phyloP scores from a whole-genome alignment of 345 rosid genomes.

The Linum tenue region DNA sequence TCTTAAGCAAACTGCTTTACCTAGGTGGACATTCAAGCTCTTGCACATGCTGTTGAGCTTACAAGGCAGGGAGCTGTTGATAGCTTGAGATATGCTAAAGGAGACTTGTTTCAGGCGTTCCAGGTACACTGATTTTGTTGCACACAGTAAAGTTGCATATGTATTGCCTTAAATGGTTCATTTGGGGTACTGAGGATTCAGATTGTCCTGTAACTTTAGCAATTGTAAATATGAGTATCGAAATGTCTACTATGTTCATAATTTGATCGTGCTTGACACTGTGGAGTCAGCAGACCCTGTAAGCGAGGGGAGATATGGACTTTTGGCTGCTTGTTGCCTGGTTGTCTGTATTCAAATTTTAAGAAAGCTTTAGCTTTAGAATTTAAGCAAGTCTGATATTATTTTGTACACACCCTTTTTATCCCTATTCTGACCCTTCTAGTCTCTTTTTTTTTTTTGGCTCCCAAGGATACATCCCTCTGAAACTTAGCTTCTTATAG shows the following conservation, averaged over 20 bases:
- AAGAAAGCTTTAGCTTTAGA: background rate
- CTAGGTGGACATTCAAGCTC: constrained; percentile 94
- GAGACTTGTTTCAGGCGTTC: constrained; percentile 86
- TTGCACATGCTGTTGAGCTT: constrained; percentile 92
- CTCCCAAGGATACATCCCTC: too few relatives aligned
- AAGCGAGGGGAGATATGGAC: background rate
- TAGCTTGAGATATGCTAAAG: constrained; percentile 88
- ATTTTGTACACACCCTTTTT: background rate
- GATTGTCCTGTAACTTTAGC: too few relatives aligned
- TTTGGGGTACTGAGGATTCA: too few relatives aligned
- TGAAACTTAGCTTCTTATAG: too few relatives aligned
- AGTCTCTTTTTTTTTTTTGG: background rate
- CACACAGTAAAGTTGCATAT: background rate
- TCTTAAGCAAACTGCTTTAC: background rate
- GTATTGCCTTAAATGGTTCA: background rate
- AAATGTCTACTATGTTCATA: too few relatives aligned
- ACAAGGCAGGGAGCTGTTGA: constrained; percentile 95
- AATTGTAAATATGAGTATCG: too few relatives aligned
- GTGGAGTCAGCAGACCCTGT: background rate
- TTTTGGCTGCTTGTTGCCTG: background rate
- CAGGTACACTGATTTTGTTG: constrained; percentile 38
- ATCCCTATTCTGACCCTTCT: background rate
- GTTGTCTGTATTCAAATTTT: background rate
- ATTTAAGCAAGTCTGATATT: background rate
- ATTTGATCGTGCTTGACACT: background rate